phyloP scores from a whole-genome alignment of 1,284 basidiomycete genomes.

The Ganoderma lingzhi region DNA sequence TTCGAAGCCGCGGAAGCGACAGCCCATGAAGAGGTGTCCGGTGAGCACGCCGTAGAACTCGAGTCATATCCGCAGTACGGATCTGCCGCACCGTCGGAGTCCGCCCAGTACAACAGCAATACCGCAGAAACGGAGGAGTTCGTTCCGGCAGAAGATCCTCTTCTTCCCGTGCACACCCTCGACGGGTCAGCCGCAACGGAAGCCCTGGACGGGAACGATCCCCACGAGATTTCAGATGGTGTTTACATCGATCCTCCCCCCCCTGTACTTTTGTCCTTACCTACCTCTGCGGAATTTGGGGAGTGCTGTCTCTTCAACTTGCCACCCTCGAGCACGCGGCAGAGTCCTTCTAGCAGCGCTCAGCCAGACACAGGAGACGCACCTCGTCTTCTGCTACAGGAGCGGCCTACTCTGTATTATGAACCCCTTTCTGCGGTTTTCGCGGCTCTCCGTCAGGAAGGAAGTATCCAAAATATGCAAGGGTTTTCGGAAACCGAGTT shows the following conservation, averaged over 20 bases:
- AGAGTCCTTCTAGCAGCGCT: constrained; percentile 38
- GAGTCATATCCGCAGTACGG: not conserved
- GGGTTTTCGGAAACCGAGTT: constrained; percentile 67
- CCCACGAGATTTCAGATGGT: constrained; percentile 73
- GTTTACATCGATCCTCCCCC: constrained; percentile 82
- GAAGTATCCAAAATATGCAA: constrained; percentile 53
- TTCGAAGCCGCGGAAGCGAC: not conserved
- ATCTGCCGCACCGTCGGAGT: not conserved
- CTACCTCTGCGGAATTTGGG: constrained; percentile 47
- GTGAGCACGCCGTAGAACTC: not conserved
- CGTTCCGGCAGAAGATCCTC: not conserved
- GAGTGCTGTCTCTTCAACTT: constrained; percentile 69
- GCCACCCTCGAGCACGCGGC: constrained; percentile 40
- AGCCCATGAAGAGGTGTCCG: not conserved
- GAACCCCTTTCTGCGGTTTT: constrained; percentile 74
- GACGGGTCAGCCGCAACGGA: constrained; percentile 22
- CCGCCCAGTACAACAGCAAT: not conserved
- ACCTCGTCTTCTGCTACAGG: constrained; percentile 56
- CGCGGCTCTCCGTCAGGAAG: constrained; percentile 70
- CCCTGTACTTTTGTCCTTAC: constrained; percentile 64
- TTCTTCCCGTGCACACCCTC: not conserved
- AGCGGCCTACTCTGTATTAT: constrained; percentile 74
- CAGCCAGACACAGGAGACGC: constrained; percentile 12
- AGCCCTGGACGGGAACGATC: constrained; percentile 45
- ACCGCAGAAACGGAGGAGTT: not conserved